Evolutionary conservation across 1,284 basidiomycete genomes (phyloP), one percentile per base, ranked within the genome.

Genomic region (Rhodotorula sp.): DNA sequence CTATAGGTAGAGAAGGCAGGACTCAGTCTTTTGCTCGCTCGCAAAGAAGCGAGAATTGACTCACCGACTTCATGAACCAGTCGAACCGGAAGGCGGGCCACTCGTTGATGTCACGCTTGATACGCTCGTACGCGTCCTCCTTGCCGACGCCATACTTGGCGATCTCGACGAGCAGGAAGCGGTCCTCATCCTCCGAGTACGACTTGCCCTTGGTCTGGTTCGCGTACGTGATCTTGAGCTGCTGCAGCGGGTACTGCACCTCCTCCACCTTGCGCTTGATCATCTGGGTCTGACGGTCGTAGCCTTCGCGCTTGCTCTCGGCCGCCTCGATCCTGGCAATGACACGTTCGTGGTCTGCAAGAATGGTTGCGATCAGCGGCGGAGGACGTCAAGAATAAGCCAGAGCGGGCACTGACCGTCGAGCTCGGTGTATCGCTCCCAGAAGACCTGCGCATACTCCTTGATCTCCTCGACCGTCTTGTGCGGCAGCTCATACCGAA

Each of bases 41-140:
- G 20, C 54, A 37, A 14, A 24, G 18, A 29, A 29, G 12, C 30
- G 24, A 67, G 64, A 2, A 15, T 24, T 2, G n/a, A 46, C 64
- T 30, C 51, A 71, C 93, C 42, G 51, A 55, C 74, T 97, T 97
- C 85, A 99, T 93, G 84, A 98, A 99, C 95, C 95, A 98, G 80
- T 98, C 94, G 77, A 98, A 96, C 51, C 80, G 84, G 83, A 99
- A 99, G n/a, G 94, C 89, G 0, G 93, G 93, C 82, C 93, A 95
- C 80, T 95, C 92, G 53, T 89, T 89, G 70, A 99, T 93, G 82
- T 99, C 95, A 81, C 89, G 88, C 85, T 97, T 97, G 83, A 99
- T 97, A 62, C 89, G 84, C 79, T 99, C 95, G 79, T 94, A 98
- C 51, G 93, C 90, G 78, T 97, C 94, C 67, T 97, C 95, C 44